phyloP scores from a whole-genome alignment of 1,284 basidiomycete species.

The Apiotrichum gracile region DNA sequence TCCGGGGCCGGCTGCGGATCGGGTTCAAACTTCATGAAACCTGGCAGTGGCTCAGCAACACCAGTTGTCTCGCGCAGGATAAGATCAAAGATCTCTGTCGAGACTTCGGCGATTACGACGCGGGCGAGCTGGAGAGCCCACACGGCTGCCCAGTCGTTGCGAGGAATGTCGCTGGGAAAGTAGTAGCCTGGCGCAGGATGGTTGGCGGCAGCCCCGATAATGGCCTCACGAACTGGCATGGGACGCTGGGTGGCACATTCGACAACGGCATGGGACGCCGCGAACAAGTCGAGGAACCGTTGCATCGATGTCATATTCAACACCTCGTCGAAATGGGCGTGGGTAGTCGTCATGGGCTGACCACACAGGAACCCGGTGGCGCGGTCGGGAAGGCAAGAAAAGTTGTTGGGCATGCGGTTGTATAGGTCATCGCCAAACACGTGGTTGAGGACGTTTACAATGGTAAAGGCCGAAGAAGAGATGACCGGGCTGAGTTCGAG shows the following conservation, averaged over 20 bases:
- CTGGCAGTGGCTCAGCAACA: no score
- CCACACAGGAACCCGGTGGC: background rate
- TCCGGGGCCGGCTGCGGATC: no score
- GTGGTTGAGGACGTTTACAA: background rate
- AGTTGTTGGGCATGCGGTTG: background rate
- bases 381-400: background rate
- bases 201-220: background rate
- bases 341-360: background rate
- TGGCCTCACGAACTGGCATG: background rate
- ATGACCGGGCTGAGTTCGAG: background rate
- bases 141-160: background rate
- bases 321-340: background rate
- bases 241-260: background rate
- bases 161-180: background rate
- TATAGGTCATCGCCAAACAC: background rate
- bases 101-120: background rate
- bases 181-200: background rate
- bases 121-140: background rate
- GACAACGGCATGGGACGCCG: background rate
- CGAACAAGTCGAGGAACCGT: background rate
- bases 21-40: no score
- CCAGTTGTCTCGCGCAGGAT: background rate
- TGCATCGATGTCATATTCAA: background rate
- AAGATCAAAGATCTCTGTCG: background rate
- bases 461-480: background rate